Evolutionary conservation across 805 yeast species (phyloP), one percentile per base, ranked within the genome.

Genomic region (Kodamaea jinghongensis): DNA sequence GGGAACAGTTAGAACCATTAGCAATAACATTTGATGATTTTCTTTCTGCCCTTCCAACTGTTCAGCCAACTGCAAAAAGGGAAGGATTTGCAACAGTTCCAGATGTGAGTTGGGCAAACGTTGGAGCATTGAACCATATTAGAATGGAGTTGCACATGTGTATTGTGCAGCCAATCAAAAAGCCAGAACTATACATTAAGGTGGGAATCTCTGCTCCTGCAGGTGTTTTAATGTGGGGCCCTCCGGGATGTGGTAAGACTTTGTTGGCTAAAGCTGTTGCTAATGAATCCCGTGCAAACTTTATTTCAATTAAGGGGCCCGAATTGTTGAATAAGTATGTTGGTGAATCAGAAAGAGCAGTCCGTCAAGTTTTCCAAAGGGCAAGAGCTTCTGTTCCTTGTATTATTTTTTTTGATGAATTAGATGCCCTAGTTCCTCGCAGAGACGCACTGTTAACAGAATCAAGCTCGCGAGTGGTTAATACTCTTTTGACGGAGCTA

Each of bases 1-100:
- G 73, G 0, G 85, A 81, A 29, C 95, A 91, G 56, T 70, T 93
- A 22, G 81, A 70, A 12, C 86, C 90, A 10, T 65, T 93, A 31
- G 75, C 84, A 4, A 90, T 93, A 39, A 80, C 77, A 2, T 81
- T 79, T 46, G 82, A 76, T 10, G 99, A 93, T 58, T 93, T 93
- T 57, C 47, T 85, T 26, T 71, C 76, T 8, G 98, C 98, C 1
- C 64, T 93, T 28, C 97, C 98, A 2, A 80, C 90, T 0, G 84
- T 93, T 32, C 99, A 93, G 65, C 99, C 99, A 8, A 87, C 97
- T 0, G 96, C 97, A 1, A 91, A 90, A 56, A 82, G 99, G 60
- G 99, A 93, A 70, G 99, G 99, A 0, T 93, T 93, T 64, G 97
- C 99, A 0, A 93, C 98, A 0, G 95, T 93, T 9, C 99, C 99